Evolutionary conservation across 768 basidiomycete genomes (phyloP).

Genomic region (Lepiota brunneoincarnata): DNA sequence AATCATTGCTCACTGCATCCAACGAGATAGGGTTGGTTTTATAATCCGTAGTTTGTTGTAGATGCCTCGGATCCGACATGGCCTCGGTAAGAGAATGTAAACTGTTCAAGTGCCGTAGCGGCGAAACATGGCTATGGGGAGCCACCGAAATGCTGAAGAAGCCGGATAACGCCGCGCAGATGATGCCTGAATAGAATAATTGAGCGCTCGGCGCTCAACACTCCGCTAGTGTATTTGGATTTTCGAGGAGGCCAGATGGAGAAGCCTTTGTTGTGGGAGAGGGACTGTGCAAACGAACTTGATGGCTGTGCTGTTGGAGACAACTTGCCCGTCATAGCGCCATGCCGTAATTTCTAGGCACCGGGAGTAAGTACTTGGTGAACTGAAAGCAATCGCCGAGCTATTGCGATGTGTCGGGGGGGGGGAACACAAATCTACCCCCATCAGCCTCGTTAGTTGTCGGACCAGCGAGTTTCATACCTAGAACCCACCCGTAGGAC

Average conservation of each 20-base stretch:
- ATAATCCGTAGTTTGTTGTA: too few species aligned
- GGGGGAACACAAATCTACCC: too few species aligned
- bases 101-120: not conserved
- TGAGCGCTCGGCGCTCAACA: too few species aligned
- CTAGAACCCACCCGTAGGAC: too few species aligned
- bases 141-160: not conserved
- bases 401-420: too few species aligned
- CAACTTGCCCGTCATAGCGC: not conserved
- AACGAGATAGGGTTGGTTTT: too few species aligned
- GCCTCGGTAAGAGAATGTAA: not conserved
- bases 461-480: too few species aligned
- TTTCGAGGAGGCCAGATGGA: not conserved
- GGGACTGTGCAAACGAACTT: not conserved
- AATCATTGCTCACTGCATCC: too few species aligned
- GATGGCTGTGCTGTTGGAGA: not conserved
- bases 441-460: too few species aligned
- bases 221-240: not conserved
- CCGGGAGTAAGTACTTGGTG: too few species aligned
- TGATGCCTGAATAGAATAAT: not conserved
- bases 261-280: not conserved
- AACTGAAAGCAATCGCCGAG: too few species aligned
- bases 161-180: not conserved
- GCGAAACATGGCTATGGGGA: constrained; percentile 3
- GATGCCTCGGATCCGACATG: not conserved
- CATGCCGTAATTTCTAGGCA: not conserved